Percentiles rank a stretch among this genome's conserved stretches.
Evolutionary conservation across 2,329 filamentous ascomycete species (phyloP).

Genomic region (Talaromyces amestolkiae): DNA sequence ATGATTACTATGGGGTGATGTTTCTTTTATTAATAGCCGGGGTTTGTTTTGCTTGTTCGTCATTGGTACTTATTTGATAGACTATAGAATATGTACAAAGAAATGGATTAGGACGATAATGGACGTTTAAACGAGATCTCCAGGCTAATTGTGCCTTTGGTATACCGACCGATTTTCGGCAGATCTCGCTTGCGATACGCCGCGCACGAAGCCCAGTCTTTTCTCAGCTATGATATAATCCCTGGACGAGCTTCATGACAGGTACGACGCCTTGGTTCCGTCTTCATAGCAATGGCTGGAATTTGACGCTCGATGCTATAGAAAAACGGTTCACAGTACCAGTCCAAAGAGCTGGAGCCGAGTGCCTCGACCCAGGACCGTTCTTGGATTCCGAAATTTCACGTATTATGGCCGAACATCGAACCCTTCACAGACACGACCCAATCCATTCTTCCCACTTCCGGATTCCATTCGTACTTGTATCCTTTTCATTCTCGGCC

Average conservation of each 20-base stretch:
- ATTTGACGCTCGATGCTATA: neutral
- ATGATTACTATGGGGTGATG: neutral
- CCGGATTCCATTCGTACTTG: constrained; percentile 65
- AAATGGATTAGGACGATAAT: neutral
- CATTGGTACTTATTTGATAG: neutral
- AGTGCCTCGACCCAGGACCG: neutral
- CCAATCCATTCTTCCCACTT: constrained; percentile 93
- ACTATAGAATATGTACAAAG: constrained; percentile 5
- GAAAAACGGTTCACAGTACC: no score
- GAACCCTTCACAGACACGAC: constrained; percentile 58
- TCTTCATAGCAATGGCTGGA: neutral
- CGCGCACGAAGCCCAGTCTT: neutral
- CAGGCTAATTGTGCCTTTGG: neutral
- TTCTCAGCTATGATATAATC: neutral
- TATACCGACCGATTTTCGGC: neutral
- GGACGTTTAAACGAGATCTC: neutral
- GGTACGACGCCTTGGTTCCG: neutral
- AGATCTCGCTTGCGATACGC: neutral
- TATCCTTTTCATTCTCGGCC: constrained; percentile 51
- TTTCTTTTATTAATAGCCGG: neutral
- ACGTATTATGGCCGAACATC: neutral
- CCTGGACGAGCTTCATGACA: neutral
- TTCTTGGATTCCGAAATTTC: neutral
- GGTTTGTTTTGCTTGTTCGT: neutral
- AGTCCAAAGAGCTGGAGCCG: neutral